Conservation (phyloP, 495 filamentous ascomycete genomes). For the Lindgomyces ingoldianus region DNA sequence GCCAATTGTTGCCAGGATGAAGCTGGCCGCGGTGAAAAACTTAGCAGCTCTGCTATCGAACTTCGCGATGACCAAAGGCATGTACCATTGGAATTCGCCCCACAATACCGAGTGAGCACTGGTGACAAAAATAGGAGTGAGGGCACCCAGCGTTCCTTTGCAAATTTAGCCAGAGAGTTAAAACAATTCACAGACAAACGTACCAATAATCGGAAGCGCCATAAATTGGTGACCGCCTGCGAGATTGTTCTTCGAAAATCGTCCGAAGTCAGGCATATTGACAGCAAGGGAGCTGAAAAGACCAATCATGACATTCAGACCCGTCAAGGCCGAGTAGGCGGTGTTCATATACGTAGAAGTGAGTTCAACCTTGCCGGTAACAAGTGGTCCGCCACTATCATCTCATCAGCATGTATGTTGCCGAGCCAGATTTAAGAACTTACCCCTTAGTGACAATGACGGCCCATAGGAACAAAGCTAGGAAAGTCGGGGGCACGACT, state of each 20-base stretch:
- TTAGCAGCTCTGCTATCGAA: constrained; percentile 49
- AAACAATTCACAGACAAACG: too few species aligned
- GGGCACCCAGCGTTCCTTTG: too few species aligned
- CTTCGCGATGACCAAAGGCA: constrained; percentile 46
- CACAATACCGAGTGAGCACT: constrained; percentile 44
- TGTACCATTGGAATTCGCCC: constrained; percentile 50
- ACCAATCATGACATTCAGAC: constrained; percentile 51
- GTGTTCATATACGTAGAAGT: constrained; percentile 49
- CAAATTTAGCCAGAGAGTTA: too few species aligned
- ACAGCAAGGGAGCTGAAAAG: constrained; percentile 50
- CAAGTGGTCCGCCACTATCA: constrained; percentile 32
- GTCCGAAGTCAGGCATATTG: constrained; percentile 50
- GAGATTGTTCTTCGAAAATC: constrained; percentile 45
- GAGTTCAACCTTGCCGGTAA: constrained; percentile 46
- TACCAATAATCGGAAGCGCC: constrained; percentile 48
- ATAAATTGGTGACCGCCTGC: constrained; percentile 45
- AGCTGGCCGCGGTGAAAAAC: constrained; percentile 46
- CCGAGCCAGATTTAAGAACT: background rate
- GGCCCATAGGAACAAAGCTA: constrained; percentile 41
- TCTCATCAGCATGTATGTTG: background rate
- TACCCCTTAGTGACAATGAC: constrained; percentile 37
- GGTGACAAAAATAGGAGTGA: constrained; percentile 49
- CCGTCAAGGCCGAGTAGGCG: constrained; percentile 47
- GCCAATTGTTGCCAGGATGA: constrained; percentile 50
- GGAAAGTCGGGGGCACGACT: constrained; percentile 38